Conservation (phyloP, 768 basidiomycete genomes). For the Russula sp. region DNA sequence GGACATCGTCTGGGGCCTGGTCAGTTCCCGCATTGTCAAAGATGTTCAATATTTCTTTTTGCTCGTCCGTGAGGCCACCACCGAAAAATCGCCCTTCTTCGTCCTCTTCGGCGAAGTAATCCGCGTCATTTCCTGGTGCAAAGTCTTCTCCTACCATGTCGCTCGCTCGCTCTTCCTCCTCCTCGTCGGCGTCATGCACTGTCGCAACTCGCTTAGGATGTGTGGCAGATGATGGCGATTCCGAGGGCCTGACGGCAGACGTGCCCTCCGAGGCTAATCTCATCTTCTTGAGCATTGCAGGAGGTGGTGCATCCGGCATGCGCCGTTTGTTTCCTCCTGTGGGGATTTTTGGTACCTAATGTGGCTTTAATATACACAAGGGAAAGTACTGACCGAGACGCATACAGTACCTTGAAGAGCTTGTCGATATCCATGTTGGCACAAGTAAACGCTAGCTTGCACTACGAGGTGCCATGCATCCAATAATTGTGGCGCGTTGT, state of each 20-base stretch:
- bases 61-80: conserved; percentile 84
- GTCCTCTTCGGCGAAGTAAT: conserved; percentile 88
- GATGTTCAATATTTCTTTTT: conserved; percentile 93
- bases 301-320: conserved; percentile 67
- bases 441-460: neutral
- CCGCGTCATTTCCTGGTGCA: conserved; percentile 82
- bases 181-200: conserved; percentile 59
- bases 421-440: conserved; percentile 42
- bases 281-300: conserved; percentile 80
- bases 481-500: neutral
- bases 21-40: conserved; percentile 72
- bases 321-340: conserved; percentile 59
- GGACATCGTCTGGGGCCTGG: conserved; percentile 59
- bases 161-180: conserved; percentile 31
- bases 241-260: conserved; percentile 6
- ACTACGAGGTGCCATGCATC: neutral
- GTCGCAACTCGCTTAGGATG: conserved; percentile 38
- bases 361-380: neutral
- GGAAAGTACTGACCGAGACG: neutral
- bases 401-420: conserved; percentile 36
- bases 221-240: conserved; percentile 2
- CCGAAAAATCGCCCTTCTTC: conserved; percentile 91
- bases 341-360: conserved; percentile 62
- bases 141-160: conserved; percentile 39
- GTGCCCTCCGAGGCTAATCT: conserved; percentile 39